phyloP scores from a whole-genome alignment of 2,329 filamentous ascomycete genomes.

The Exserohilum rostratum region DNA sequence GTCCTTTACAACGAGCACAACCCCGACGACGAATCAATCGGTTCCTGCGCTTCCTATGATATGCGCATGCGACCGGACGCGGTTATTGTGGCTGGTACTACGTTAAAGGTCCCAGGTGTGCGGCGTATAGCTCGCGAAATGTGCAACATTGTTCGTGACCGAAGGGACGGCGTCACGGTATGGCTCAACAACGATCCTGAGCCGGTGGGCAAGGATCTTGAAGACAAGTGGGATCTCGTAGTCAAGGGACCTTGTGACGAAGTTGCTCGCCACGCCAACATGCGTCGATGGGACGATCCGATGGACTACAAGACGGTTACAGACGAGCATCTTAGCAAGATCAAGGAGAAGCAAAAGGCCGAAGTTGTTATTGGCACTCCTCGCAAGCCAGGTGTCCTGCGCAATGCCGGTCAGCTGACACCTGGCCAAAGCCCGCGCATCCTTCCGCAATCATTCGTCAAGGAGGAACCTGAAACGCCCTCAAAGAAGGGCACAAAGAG shows the following conservation, averaged over 20 bases:
- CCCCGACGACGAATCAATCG: slow-evolving; percentile 94
- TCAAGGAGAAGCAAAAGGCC: slow-evolving; percentile 39
- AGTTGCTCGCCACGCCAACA: slow-evolving; percentile 74
- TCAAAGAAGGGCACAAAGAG: slow-evolving; percentile 43
- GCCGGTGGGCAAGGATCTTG: slow-evolving; percentile 81
- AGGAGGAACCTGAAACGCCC: slow-evolving; percentile 37
- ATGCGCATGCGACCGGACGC: slow-evolving; percentile 86
- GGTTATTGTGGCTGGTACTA: slow-evolving; percentile 93
- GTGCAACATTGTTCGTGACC: slow-evolving; percentile 82
- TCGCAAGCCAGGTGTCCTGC: slow-evolving; percentile 35
- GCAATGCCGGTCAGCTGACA: slow-evolving; percentile 43
- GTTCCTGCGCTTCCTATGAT: slow-evolving; percentile 85
- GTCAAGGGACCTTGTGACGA: slow-evolving; percentile 87
- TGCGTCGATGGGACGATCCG: slow-evolving; percentile 64
- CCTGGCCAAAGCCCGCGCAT: slow-evolving; percentile 46
- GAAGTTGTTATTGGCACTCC: slow-evolving; percentile 44
- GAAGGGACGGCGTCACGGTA: slow-evolving; percentile 82
- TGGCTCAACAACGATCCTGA: slow-evolving; percentile 94
- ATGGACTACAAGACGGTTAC: slow-evolving; percentile 43
- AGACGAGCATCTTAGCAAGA: slow-evolving; percentile 41
- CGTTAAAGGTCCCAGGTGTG: slow-evolving; percentile 92
- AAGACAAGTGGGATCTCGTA: slow-evolving; percentile 91
- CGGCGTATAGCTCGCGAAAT: slow-evolving; percentile 88
- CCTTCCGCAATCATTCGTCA: slow-evolving; percentile 26
- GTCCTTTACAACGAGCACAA: slow-evolving; percentile 98